These are phyloP conservation scores for Phaeosphaeria sp. DNA, from an alignment of 2,329 filamentous ascomycete genomes.

Conservation along the genomic window DNA sequence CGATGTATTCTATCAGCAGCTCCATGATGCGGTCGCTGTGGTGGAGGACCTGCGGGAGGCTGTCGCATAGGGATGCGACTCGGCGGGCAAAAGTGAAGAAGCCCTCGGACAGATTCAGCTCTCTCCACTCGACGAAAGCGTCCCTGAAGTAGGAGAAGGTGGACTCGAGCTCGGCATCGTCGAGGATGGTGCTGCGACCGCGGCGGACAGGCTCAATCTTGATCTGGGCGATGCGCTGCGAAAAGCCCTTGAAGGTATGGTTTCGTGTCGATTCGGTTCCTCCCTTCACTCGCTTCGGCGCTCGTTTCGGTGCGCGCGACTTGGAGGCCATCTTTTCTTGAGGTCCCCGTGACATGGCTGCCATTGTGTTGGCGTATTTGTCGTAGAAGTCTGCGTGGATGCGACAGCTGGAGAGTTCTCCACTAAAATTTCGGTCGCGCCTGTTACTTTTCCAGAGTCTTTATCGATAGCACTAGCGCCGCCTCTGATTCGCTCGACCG, in stretches of 20 bases:
- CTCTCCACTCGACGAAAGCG: constrained; percentile 85
- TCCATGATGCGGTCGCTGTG: constrained; percentile 87
- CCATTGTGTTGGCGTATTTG: constrained; percentile 43
- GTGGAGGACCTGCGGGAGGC: constrained; percentile 88
- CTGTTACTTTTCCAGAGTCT: constrained; percentile 8
- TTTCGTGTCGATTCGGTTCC: constrained; percentile 78
- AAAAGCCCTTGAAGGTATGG: constrained; percentile 91
- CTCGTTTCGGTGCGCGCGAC: constrained; percentile 64
- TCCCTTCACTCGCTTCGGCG: constrained; percentile 69
- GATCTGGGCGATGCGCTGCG: constrained; percentile 85
- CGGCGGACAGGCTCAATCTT: constrained; percentile 93
- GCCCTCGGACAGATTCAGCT: constrained; percentile 84
- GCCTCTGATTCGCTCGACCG: constrained; percentile 15
- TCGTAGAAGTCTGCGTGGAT: constrained; percentile 11
- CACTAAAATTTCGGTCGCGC: constrained; percentile 40
- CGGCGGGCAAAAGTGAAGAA: constrained; percentile 81
- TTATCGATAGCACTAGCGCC: constrained; percentile 22
- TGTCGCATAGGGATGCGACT: constrained; percentile 81
- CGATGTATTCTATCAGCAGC: constrained; percentile 76
- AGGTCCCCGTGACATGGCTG: constrained; percentile 50
- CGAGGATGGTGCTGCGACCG: constrained; percentile 83
- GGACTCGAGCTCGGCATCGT: constrained; percentile 75
- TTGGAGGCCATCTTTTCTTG: constrained; percentile 28
- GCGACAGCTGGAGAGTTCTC: constrained; percentile 18
- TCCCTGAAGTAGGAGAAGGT: constrained; percentile 87